phyloP scores from a whole-genome alignment of 257 asterid species.

The Agastache rugosa region DNA sequence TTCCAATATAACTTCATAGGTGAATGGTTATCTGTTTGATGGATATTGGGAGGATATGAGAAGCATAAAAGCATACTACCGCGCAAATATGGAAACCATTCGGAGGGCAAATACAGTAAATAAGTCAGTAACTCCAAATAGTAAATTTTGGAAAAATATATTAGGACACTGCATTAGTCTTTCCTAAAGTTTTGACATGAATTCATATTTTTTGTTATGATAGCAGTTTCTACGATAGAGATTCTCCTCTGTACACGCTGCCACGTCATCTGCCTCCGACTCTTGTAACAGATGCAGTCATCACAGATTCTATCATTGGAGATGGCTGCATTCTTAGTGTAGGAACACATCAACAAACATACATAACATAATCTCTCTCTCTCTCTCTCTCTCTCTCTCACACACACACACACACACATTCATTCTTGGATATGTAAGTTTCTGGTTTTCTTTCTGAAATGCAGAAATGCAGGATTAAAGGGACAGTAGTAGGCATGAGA shows the following conservation, averaged over 20 bases:
- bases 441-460: slow-evolving; percentile 2
- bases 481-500: slow-evolving; percentile 79
- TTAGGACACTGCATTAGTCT: not conserved
- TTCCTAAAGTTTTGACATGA: not conserved
- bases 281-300: slow-evolving; percentile 68
- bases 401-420: no score
- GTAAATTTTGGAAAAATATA: not conserved
- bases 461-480: slow-evolving; percentile 82
- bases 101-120: slow-evolving; percentile 51
- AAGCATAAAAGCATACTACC: slow-evolving; percentile 76
- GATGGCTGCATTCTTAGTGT: slow-evolving; percentile 85
- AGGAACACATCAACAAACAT: slow-evolving; percentile 34
- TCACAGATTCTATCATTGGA: slow-evolving; percentile 75
- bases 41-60: slow-evolving; percentile 95
- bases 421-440: not conserved
- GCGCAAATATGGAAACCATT: slow-evolving; percentile 71
- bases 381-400: no score
- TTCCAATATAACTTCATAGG: slow-evolving; percentile 37
- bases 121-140: slow-evolving; percentile 49
- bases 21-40: slow-evolving; percentile 60
- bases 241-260: slow-evolving; percentile 74
- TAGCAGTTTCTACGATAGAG: slow-evolving; percentile 67
- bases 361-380: no score
- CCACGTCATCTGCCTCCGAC: slow-evolving; percentile 95
- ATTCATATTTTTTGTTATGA: slow-evolving; percentile 27